Evolutionary conservation across 1,284 basidiomycete species (phyloP).

Genomic region (Ceratobasidium sp.): DNA sequence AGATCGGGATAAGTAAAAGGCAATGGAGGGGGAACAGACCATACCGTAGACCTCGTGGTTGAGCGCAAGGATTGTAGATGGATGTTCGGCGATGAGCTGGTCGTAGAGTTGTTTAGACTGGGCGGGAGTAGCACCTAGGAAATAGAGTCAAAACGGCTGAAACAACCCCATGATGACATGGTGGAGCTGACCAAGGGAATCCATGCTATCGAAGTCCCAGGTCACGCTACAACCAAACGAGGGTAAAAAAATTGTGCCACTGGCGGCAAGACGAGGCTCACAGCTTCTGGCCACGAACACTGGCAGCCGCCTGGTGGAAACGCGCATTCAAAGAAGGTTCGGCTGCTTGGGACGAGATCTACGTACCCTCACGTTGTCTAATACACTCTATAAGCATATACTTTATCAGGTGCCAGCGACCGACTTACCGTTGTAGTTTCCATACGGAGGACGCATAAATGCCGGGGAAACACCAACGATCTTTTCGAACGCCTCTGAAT

Average conservation of each 20-base stretch:
- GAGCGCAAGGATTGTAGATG: constrained; percentile 41
- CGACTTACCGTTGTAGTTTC: constrained; percentile 47
- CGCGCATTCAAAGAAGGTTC: background rate
- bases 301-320: constrained; percentile 11
- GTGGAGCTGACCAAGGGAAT: constrained; percentile 29
- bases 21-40: background rate
- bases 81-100: background rate
- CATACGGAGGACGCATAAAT: constrained; percentile 48
- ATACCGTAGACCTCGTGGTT: constrained; percentile 45
- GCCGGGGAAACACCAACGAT: constrained; percentile 44
- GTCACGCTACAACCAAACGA: constrained; percentile 11
- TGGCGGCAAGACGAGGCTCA: background rate
- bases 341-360: background rate
- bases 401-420: background rate
- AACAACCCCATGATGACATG: background rate
- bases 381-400: background rate
- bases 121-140: constrained; percentile 9
- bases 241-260: background rate
- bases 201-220: constrained; percentile 46
- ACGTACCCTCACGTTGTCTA: constrained; percentile 33
- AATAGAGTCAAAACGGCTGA: background rate
- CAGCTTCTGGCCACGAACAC: constrained; percentile 30
- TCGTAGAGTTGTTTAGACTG: constrained; percentile 24
- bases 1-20: background rate
- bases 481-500: constrained; percentile 42